Conservation (phyloP, 176 grass and related monocot species). For the Ananas comosus region DNA sequence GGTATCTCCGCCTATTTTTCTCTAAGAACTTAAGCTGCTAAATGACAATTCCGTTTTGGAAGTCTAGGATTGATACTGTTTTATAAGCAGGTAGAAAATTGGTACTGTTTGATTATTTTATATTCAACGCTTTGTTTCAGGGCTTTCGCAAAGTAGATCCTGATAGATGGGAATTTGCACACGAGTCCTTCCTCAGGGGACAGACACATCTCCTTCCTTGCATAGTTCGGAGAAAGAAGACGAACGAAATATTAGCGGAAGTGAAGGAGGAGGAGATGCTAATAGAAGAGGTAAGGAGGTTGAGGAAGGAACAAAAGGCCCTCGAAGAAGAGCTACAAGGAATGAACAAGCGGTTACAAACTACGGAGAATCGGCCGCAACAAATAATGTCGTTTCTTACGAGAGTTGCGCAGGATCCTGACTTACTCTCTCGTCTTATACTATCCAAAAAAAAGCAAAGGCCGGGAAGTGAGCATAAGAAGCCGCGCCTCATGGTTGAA, state of each 20-base stretch:
- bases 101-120: neutral
- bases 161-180: conserved; percentile 70
- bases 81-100: no score
- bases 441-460: neutral
- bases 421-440: conserved; percentile 25
- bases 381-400: conserved; percentile 58
- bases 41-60: no score
- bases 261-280: conserved; percentile 14
- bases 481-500: conserved; percentile 18
- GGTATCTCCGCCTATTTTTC: neutral
- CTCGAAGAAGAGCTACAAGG: conserved; percentile 47
- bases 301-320: conserved; percentile 43
- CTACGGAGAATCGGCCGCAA: conserved; percentile 40
- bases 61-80: no score
- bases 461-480: conserved; percentile 19
- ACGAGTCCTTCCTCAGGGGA: conserved; percentile 53
- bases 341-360: conserved; percentile 49
- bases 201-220: conserved; percentile 45
- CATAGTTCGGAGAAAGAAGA: conserved; percentile 43
- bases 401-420: conserved; percentile 43
- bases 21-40: neutral
- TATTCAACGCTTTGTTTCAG: conserved; percentile 3
- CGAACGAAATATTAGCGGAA: neutral
- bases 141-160: conserved; percentile 73
- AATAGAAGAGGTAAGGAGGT: conserved; percentile 29